These are phyloP conservation scores for Penicillium sp. DNA, from an alignment of 2,329 filamentous ascomycete species.

Conservation along the genomic window DNA sequence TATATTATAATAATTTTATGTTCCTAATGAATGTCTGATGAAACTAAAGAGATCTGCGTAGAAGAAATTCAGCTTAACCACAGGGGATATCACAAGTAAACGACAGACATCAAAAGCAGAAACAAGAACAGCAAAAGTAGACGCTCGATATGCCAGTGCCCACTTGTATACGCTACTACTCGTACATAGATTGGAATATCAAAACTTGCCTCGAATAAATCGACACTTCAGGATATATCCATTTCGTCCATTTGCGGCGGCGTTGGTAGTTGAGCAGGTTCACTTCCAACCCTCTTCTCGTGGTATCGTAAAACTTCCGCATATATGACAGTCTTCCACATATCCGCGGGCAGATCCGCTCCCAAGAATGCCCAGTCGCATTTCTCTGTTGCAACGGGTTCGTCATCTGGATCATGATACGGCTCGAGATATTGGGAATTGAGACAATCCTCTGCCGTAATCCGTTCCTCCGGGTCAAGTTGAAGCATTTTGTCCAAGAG, in stretches of 20 bases:
- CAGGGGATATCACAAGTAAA: constrained; percentile 1
- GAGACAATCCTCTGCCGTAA: constrained; percentile 82
- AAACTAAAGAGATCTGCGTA: not conserved
- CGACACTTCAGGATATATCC: not conserved
- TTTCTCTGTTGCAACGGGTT: constrained; percentile 91
- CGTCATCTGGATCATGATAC: constrained; percentile 96
- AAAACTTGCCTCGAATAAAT: not conserved
- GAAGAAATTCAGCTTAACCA: not conserved
- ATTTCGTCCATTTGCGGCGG: constrained; percentile 7
- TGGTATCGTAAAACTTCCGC: constrained; percentile 25
- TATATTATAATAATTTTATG: not conserved
- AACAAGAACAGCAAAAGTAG: not conserved
- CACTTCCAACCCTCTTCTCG: constrained; percentile 8
- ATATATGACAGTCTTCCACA: constrained; percentile 99
- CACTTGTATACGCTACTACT: not conserved
- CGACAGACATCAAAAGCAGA: not conserved
- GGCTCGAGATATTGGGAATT: constrained; percentile 90
- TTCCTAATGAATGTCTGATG: not conserved
- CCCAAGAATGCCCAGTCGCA: constrained; percentile 99
- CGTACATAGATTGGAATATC: too few relatives aligned
- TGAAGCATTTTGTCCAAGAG: constrained; percentile 95
- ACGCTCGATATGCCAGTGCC: not conserved
- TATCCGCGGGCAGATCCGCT: constrained; percentile 91
- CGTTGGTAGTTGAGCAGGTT: not conserved
- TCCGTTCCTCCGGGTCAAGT: constrained; percentile 91